Evolutionary conservation across 2,329 filamentous ascomycete species (phyloP), one percentile per base, ranked within the genome.

Genomic region (Xylaria sp.): DNA sequence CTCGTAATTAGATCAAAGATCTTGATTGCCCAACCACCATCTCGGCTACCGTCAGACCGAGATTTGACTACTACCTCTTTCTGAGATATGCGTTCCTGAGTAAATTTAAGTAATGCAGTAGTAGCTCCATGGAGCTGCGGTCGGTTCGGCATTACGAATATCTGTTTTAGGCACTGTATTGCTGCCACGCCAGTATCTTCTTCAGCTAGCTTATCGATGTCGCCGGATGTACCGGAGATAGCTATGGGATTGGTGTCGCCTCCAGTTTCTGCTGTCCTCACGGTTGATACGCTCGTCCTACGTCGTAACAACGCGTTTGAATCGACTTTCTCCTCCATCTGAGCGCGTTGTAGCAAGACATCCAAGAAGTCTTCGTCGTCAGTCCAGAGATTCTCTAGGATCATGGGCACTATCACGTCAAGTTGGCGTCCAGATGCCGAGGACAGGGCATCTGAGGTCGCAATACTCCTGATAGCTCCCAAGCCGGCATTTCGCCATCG

Each of bases 161-260:
- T 92, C 74, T 92, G 90, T 80, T 95, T 93, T 64, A 99, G 83
- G 77, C 94, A 97, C 75, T 94, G 91, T 74, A 97, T 85, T 4
- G 96, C 95, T 70, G 97, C 84, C 8, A 97, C 85, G 32, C 92
- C 92, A 18, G 94, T 93, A 76, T 97, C 92, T 81, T 97, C 91
- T 80, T 98, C 94, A 1, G 93, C 94, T 69, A 96, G 83, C 78
- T 91, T 93, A 80, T 98, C 96, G 29, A 93, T 93, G 77, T 98
- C 95, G 27, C 91, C 91, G 0, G 93, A 92, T 0, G 93, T 93
- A 63, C 91, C 93, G 0, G 92, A 88, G n/a, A 93, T 87, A 27
- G 92, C 92, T 51, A 92, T 87, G 5, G 87, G 87, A 70, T 92
- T 92, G 5, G 90, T 87, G 50, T 90, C 88, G 59, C 84, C 84